Evolutionary conservation across 352 stramenopile genomes (phyloP).

Genomic region (Pythium insidiosum): DNA sequence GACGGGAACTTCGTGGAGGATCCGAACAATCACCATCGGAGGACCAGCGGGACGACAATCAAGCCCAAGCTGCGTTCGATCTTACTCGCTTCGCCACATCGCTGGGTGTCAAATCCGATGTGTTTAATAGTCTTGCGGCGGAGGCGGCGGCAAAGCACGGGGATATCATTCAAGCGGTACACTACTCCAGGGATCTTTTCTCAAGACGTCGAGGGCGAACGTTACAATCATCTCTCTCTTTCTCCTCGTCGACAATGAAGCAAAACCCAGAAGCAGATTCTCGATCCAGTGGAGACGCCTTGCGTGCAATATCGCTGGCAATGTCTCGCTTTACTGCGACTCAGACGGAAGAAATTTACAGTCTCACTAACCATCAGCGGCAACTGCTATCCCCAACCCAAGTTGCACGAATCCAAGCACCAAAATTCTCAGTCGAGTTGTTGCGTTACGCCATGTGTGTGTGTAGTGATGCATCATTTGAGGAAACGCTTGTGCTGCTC

Average conservation of each 20-base stretch:
- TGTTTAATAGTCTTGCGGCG: neutral
- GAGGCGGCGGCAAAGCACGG: constrained; percentile 18
- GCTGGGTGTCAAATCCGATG: neutral
- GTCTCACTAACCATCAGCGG: constrained; percentile 5
- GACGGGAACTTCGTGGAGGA: too few species aligned
- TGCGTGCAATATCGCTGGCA: constrained; percentile 48
- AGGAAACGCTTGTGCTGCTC: constrained; percentile 50
- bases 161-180: constrained; percentile 29
- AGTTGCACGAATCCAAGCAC: constrained; percentile 37
- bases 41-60: constrained; percentile 1
- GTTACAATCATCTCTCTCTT: too few species aligned
- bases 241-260: too few species aligned
- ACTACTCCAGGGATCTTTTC: constrained; percentile 39
- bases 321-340: constrained; percentile 51
- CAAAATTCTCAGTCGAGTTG: constrained; percentile 46
- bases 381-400: constrained; percentile 13
- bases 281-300: too few species aligned
- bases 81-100: neutral
- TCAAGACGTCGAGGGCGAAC: constrained; percentile 13
- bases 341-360: constrained; percentile 51
- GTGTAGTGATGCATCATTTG: constrained; percentile 40
- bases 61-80: neutral
- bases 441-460: constrained; percentile 56
- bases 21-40: too few species aligned
- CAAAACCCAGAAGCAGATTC: too few species aligned